A percentile compares a stretch with the other conserved stretches of the same genome.
Evolutionary conservation across 805 yeast genomes (phyloP).

Genomic region (Candida ipomoeae): DNA sequence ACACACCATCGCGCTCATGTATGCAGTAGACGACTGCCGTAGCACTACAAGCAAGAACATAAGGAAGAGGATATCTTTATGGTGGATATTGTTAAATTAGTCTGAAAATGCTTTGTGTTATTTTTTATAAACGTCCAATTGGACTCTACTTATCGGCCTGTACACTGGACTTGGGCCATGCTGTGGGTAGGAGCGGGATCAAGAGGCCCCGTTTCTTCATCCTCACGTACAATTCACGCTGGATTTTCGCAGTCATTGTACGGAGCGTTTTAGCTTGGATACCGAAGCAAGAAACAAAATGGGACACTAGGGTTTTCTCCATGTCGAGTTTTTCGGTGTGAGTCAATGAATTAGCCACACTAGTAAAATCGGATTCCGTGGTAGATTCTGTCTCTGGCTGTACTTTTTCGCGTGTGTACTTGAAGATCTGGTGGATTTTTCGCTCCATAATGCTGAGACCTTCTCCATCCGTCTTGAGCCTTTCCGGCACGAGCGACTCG

Average conservation of each 20-base stretch:
- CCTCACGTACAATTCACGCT: not conserved
- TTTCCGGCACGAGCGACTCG: slow-evolving; percentile 26
- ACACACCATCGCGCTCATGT: slow-evolving; percentile 1
- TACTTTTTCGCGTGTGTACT: slow-evolving; percentile 2
- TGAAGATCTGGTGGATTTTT: slow-evolving; percentile 31
- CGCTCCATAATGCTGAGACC: slow-evolving; percentile 25
- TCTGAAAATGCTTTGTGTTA: no score
- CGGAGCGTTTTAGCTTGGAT: not conserved
- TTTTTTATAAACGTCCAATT: no score
- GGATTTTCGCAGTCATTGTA: not conserved
- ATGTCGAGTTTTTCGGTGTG: not conserved
- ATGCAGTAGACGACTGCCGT: not conserved
- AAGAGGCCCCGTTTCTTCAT: slow-evolving; percentile 2
- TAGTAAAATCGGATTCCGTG: not conserved
- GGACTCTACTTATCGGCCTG: not conserved
- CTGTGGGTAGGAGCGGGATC: not conserved
- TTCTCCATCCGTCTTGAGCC: slow-evolving; percentile 16
- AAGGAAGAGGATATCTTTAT: no score
- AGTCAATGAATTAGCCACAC: slow-evolving; percentile 4
- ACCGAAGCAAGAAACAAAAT: slow-evolving; percentile 2
- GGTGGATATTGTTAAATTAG: no score
- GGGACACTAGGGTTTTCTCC: not conserved
- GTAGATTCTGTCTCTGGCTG: not conserved
- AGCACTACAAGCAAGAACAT: no score
- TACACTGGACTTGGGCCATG: not conserved